Evolutionary conservation across 1,139 yeast species (phyloP), one percentile per base, ranked within the genome.

Genomic region (Candida glucosophila): DNA sequence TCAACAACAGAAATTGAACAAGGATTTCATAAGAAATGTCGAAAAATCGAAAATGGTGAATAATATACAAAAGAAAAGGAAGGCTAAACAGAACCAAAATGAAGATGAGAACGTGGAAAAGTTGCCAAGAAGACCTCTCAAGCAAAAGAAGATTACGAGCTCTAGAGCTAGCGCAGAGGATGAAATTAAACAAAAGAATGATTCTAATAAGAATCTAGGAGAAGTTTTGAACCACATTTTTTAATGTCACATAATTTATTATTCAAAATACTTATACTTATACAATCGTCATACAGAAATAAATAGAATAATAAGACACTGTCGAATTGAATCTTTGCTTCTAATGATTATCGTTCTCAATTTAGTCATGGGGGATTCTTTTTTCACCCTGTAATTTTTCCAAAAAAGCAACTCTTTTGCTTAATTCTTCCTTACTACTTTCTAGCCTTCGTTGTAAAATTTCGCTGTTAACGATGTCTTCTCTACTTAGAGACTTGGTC

Each of bases 1-100:
- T 2, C 95, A 83, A 50, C 95, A 93, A 28, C 80, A 77, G 34
- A 79, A 82, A 42, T 68, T 88, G 52, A 88, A 86, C 55, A 83
- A 85, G 55, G 71, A 78, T 14, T 92, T 79, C 47, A 68, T 88
- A 31, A 70, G 70, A 38, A 88, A 86, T 42, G 90, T 90, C 19
- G 97, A 88, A 47, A 75, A 73, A 41, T 77, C 93, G 33, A 85
- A 83, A 64, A 78, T 78, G 78, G 67, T 85, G 32, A 65, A 69
- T 19, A 74, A 75, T 30, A 82, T 86, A 14, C 66, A 76, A 39
- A 60, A 58, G 35, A 73, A 71, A 57, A 56, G 72, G 41, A 51
- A 58, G 40, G 43, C 52, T 31, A 52, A 46, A 18, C 7, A 10
- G 7, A 19, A 10, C 12, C 41, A 40, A 5, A 43, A 29, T 10